Percentiles rank a stretch among this genome's conserved stretches.
Evolutionary conservation across 345 rosid genomes (phyloP).

Genomic region (Dipteronia sinensis): DNA sequence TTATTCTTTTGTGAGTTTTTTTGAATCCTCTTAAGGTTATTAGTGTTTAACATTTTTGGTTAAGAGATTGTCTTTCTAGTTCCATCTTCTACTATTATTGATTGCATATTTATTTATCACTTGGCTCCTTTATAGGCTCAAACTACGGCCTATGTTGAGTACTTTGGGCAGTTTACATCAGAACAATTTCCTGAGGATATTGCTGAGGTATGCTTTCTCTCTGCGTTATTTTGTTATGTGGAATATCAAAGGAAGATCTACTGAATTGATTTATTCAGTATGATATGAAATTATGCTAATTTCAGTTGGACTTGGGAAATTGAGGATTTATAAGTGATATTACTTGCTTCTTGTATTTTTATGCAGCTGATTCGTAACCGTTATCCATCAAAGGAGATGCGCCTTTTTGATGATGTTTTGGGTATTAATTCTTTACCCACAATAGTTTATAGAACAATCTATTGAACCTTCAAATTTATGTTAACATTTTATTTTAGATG

Average conservation of each 20-base stretch:
- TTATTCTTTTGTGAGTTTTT: background rate
- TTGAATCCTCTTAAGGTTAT: background rate
- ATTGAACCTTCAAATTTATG: background rate
- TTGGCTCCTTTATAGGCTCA: conserved; percentile 58
- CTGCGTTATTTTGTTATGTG: background rate
- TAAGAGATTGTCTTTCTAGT: background rate
- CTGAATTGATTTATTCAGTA: background rate
- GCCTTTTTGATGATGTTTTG: conserved; percentile 89
- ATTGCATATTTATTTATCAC: conserved; percentile 1
- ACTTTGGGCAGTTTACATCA: conserved; percentile 89
- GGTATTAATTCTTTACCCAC: conserved; percentile 51
- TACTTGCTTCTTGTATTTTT: conserved; percentile 26
- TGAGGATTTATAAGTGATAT: conserved; percentile 10
- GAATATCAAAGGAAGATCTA: background rate
- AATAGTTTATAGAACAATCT: background rate
- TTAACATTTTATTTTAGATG: background rate
- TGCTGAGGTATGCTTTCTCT: conserved; percentile 66
- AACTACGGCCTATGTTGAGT: conserved; percentile 89
- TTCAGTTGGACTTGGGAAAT: background rate
- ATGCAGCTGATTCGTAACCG: conserved; percentile 78
- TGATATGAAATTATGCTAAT: background rate
- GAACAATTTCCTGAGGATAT: conserved; percentile 92
- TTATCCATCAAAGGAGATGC: conserved; percentile 79
- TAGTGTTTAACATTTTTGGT: background rate
- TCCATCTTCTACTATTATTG: conserved; percentile 13